These are phyloP conservation scores for Byssoonygena ceratinophila DNA, from an alignment of 2,329 filamentous ascomycete genomes.

Conservation along the genomic window DNA sequence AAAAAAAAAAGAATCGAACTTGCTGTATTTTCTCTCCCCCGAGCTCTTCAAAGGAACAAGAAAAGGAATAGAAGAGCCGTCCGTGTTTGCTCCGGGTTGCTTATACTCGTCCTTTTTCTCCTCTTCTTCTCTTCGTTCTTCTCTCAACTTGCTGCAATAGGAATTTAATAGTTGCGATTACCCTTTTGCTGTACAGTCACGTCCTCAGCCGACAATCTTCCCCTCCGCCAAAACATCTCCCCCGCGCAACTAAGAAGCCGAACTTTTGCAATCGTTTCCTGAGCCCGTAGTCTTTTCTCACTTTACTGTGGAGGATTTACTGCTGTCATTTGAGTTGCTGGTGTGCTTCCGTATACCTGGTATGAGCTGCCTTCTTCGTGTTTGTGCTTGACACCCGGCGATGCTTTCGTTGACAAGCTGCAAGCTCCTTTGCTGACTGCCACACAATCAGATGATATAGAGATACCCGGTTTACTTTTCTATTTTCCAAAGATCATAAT, in stretches of 20 bases:
- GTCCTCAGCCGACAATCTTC: not conserved
- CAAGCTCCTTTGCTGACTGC: not conserved
- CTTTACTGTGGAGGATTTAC: conserved; percentile 4
- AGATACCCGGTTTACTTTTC: not conserved
- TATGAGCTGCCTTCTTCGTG: not conserved
- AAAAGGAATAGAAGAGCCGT: not conserved
- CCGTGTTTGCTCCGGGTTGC: not conserved
- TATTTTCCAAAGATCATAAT: not conserved
- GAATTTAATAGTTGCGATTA: conserved; percentile 8
- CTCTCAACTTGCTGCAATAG: not conserved
- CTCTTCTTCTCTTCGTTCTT: not conserved
- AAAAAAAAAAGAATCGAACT: not conserved
- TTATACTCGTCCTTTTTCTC: not conserved
- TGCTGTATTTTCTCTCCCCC: too few species aligned
- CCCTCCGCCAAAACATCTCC: not conserved
- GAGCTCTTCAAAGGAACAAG: not conserved
- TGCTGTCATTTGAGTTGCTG: not conserved
- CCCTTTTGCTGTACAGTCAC: too few species aligned
- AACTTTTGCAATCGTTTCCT: not conserved
- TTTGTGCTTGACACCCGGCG: not conserved
- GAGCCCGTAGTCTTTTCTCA: not conserved
- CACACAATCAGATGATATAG: not conserved
- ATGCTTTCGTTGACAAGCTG: not conserved
- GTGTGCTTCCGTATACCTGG: conserved; percentile 6
- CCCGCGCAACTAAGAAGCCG: not conserved